Percentiles rank a stretch among this genome's conserved stretches.
Evolutionary conservation across 2,329 filamentous ascomycete genomes (phyloP).

Genomic region (Aspergillus transmontanensis): DNA sequence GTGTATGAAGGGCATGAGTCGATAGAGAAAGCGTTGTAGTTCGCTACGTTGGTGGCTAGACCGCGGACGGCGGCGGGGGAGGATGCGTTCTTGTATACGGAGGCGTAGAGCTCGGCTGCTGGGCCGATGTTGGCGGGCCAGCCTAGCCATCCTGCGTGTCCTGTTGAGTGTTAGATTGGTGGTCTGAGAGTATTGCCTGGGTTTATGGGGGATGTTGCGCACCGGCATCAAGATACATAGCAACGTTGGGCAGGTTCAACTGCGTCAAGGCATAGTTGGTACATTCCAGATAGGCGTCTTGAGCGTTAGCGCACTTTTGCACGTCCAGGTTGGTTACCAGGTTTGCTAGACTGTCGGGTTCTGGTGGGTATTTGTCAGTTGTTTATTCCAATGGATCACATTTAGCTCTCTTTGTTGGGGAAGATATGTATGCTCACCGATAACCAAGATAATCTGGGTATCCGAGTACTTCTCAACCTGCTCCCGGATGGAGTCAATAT

Average conservation of each 20-base stretch:
- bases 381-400: background rate
- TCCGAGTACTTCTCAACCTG: slow-evolving; percentile 58
- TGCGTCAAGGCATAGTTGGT: slow-evolving; percentile 59
- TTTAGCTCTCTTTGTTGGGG: background rate
- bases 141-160: slow-evolving; percentile 65
- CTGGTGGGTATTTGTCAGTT: slow-evolving; percentile 45
- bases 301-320: slow-evolving; percentile 56
- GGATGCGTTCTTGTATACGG: slow-evolving; percentile 51
- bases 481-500: slow-evolving; percentile 58
- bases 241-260: slow-evolving; percentile 63
- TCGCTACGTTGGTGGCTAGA: slow-evolving; percentile 60
- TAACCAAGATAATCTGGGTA: slow-evolving; percentile 52
- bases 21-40: slow-evolving; percentile 60
- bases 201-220: background rate
- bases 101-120: slow-evolving; percentile 51
- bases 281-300: slow-evolving; percentile 57
- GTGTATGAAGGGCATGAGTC: slow-evolving; percentile 49
- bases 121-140: slow-evolving; percentile 62
- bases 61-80: slow-evolving; percentile 53
- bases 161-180: slow-evolving; percentile 16
- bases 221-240: slow-evolving; percentile 66
- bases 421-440: slow-evolving; percentile 40
- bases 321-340: slow-evolving; percentile 63
- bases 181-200: background rate
- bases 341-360: slow-evolving; percentile 66